A percentile compares a stretch with the other conserved stretches of the same genome.
Evolutionary conservation across 2,329 filamentous ascomycete species (phyloP).

Genomic region (Hymenoscyphus linearis): DNA sequence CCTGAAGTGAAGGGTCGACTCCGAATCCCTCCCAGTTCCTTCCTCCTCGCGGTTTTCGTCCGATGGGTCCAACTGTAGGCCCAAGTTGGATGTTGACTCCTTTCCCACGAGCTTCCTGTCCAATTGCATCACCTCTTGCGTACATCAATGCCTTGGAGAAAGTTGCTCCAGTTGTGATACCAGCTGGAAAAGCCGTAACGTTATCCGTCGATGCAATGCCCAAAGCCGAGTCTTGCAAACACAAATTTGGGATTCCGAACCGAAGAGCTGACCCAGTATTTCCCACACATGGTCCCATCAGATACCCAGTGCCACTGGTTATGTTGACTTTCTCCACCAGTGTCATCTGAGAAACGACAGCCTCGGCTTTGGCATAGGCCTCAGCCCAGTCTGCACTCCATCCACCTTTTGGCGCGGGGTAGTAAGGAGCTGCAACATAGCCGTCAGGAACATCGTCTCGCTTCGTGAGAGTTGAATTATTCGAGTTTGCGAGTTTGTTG

Average conservation of each 20-base stretch:
- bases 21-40: conserved; percentile 75
- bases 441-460: conserved; percentile 24
- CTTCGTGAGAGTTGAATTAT: conserved; percentile 9
- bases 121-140: conserved; percentile 60
- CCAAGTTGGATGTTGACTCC: conserved; percentile 68
- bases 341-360: conserved; percentile 69
- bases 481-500: conserved; percentile 1
- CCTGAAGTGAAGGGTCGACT: conserved; percentile 61
- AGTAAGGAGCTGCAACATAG: conserved; percentile 28
- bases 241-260: conserved; percentile 67
- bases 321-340: conserved; percentile 77
- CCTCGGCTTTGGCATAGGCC: conserved; percentile 64
- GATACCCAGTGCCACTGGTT: conserved; percentile 55
- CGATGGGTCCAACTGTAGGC: conserved; percentile 61
- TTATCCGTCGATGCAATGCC: conserved; percentile 70
- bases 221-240: conserved; percentile 65
- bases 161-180: conserved; percentile 71
- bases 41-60: conserved; percentile 66
- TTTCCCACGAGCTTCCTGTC: conserved; percentile 67
- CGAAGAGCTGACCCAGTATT: conserved; percentile 68
- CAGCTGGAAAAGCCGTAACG: conserved; percentile 71
- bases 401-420: conserved; percentile 50
- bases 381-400: conserved; percentile 49
- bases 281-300: conserved; percentile 68
- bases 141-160: conserved; percentile 70